Evolutionary conservation across 805 yeast genomes (phyloP).

Genomic region (Wickerhamiella brachini): DNA sequence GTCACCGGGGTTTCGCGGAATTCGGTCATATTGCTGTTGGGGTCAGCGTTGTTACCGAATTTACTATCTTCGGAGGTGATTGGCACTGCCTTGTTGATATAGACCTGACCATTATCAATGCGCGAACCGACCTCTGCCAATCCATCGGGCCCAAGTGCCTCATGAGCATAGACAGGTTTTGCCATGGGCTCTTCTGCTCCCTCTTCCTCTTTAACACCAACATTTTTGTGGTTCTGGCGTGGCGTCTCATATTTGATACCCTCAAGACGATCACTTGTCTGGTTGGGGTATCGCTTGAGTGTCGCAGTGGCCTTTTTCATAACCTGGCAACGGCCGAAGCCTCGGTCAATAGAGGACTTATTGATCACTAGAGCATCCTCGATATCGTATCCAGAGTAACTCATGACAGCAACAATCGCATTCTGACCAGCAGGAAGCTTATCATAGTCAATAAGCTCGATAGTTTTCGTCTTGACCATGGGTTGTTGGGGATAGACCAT

Average conservation of each 20-base stretch:
- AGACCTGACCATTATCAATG: constrained; percentile 86
- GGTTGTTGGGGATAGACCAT: constrained; percentile 99
- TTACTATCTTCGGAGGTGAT: constrained; percentile 59
- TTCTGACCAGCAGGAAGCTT: constrained; percentile 97
- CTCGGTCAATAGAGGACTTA: constrained; percentile 87
- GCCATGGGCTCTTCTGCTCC: constrained; percentile 33
- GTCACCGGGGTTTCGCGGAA: constrained; percentile 84
- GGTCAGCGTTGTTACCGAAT: constrained; percentile 22
- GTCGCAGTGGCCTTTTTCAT: constrained; percentile 82
- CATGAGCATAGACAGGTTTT: constrained; percentile 69
- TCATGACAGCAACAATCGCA: constrained; percentile 98
- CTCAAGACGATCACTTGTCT: constrained; percentile 78
- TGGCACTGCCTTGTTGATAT: constrained; percentile 87
- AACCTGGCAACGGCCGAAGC: constrained; percentile 96
- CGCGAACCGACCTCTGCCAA: constrained; percentile 90
- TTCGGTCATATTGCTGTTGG: constrained; percentile 28
- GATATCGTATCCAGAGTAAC: constrained; percentile 97
- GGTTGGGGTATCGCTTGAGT: constrained; percentile 84
- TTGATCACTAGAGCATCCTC: constrained; percentile 95
- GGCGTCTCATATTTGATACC: constrained; percentile 68
- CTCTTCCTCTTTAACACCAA: constrained; percentile 29
- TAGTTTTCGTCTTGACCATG: constrained; percentile 95
- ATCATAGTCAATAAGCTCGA: constrained; percentile 88
- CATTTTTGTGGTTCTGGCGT: constrained; percentile 3
- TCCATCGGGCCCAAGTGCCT: constrained; percentile 85